These are phyloP conservation scores for Debaryomyces castellii DNA, from an alignment of 805 yeast genomes.

Conservation along the genomic window DNA sequence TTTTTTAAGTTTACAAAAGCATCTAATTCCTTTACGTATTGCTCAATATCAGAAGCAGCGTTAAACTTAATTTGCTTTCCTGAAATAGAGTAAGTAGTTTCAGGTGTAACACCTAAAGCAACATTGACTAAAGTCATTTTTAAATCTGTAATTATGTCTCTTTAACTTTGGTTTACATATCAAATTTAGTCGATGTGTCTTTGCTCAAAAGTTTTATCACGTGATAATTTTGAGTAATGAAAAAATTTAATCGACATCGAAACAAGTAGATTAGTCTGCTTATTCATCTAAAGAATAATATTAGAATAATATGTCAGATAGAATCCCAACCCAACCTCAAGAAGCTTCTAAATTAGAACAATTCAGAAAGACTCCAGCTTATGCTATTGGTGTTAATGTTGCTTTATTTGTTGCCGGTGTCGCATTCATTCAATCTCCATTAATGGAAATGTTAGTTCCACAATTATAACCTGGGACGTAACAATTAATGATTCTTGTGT, in stretches of 20 bases:
- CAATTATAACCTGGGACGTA: slow-evolving; percentile 41
- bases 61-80: slow-evolving; percentile 79
- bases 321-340: slow-evolving; percentile 17
- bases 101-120: slow-evolving; percentile 39
- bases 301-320: slow-evolving; percentile 18
- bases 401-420: slow-evolving; percentile 70
- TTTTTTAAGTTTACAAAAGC: slow-evolving; percentile 40
- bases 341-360: slow-evolving; percentile 42
- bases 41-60: slow-evolving; percentile 66
- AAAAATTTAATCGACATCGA: slow-evolving; percentile 1
- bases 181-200: background rate
- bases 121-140: slow-evolving; percentile 23
- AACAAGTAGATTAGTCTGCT: background rate
- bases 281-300: background rate
- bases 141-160: no score
- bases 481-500: slow-evolving; percentile 4
- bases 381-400: slow-evolving; percentile 62
- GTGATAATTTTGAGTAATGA: background rate
- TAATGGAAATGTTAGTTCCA: slow-evolving; percentile 81
- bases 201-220: background rate
- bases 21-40: slow-evolving; percentile 60
- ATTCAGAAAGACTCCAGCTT: slow-evolving; percentile 63
- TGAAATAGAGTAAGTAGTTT: slow-evolving; percentile 54
- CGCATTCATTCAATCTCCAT: slow-evolving; percentile 71
- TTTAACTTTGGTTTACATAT: no score